A percentile compares a stretch with the other conserved stretches of the same genome.
Evolutionary conservation across 805 yeast genomes (phyloP).

Genomic region (Middelhovenomyces tepae): DNA sequence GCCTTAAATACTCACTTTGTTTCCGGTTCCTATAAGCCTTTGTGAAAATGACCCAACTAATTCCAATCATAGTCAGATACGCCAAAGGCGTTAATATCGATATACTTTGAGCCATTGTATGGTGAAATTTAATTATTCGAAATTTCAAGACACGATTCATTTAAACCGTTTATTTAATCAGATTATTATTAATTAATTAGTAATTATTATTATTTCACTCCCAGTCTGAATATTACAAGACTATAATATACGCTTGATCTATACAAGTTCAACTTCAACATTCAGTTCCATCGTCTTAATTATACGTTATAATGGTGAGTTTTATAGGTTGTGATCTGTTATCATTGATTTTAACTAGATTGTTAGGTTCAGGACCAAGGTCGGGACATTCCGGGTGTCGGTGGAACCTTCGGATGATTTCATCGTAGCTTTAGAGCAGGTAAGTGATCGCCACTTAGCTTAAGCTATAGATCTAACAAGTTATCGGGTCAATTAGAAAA

Average conservation of each 20-base stretch:
- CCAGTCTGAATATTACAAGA: background rate
- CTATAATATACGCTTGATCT: too few relatives aligned
- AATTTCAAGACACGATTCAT: too few relatives aligned
- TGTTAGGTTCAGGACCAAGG: conserved; percentile 71
- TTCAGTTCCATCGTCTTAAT: too few relatives aligned
- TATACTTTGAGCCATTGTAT: conserved; percentile 31
- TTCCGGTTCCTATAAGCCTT: conserved; percentile 54
- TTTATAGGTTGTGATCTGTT: background rate
- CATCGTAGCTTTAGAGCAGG: conserved; percentile 31
- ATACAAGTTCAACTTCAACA: too few relatives aligned
- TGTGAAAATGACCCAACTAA: conserved; percentile 63
- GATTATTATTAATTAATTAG: background rate
- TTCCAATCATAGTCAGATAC: conserved; percentile 59
- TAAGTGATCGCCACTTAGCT: conserved; percentile 6
- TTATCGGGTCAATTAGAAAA: conserved; percentile 9
- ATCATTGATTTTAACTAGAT: conserved; percentile 34
- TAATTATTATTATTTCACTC: background rate
- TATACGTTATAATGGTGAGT: background rate
- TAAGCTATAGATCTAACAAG: conserved; percentile 4
- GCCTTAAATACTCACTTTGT: conserved; percentile 23
- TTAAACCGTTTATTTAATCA: background rate
- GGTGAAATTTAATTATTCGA: too few relatives aligned
- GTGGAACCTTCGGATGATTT: conserved; percentile 41
- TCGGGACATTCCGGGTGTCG: conserved; percentile 68
- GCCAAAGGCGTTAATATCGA: conserved; percentile 66